phyloP scores from a whole-genome alignment of 345 rosid genomes.

The Brassica napus region DNA sequence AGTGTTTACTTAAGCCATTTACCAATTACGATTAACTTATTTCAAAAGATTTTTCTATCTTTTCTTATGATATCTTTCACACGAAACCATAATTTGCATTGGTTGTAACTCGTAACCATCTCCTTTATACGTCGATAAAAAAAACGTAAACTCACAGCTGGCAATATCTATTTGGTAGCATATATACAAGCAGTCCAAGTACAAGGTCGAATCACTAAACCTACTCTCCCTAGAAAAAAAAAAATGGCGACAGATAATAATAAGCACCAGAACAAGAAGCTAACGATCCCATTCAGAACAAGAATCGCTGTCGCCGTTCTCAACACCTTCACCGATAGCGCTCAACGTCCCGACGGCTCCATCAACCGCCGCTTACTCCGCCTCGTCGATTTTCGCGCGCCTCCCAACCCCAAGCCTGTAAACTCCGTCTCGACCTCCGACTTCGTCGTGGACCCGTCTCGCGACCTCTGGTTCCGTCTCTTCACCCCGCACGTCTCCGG shows the following conservation, averaged over 20 bases:
- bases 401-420: constrained; percentile 52
- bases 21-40: background rate
- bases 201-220: background rate
- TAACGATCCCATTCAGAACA: constrained; percentile 58
- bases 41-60: background rate
- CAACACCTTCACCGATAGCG: constrained; percentile 44
- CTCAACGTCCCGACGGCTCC: constrained; percentile 57
- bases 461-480: constrained; percentile 80
- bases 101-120: constrained; percentile 13
- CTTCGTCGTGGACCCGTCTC: constrained; percentile 54
- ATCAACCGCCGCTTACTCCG: constrained; percentile 60
- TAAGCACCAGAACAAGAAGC: constrained; percentile 30
- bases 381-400: constrained; percentile 51
- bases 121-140: background rate
- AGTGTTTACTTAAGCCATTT: background rate
- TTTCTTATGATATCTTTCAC: background rate
- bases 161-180: background rate
- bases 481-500: constrained; percentile 44
- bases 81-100: background rate
- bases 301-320: constrained; percentile 47
- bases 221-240: background rate
- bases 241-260: constrained; percentile 29
- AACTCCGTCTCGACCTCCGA: constrained; percentile 58
- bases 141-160: constrained; percentile 22
- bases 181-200: background rate